phyloP scores from a whole-genome alignment of 176 grass and related monocot genomes.

The Carex myosuroides region DNA sequence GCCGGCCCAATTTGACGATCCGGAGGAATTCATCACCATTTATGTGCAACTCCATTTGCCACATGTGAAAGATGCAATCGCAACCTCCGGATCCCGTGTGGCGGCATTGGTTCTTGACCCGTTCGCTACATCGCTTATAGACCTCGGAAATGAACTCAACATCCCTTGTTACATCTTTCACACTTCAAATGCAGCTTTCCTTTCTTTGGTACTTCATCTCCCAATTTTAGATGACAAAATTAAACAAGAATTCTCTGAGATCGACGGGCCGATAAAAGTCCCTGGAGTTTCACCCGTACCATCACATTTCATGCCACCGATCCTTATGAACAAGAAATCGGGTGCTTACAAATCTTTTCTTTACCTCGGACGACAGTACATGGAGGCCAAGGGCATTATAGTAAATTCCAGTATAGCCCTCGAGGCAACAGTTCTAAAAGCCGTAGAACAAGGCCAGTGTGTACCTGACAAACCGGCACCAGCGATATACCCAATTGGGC shows the following conservation, averaged over 20 bases:
- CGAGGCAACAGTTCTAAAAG: conserved; percentile 21
- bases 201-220: conserved; percentile 40
- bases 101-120: conserved; percentile 43
- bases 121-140: conserved; percentile 42
- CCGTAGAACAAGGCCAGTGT: conserved; percentile 1
- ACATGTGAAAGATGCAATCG: conserved; percentile 24
- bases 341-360: conserved; percentile 29
- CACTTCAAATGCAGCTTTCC: conserved; percentile 9
- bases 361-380: conserved; percentile 1
- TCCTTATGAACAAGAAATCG: conserved; percentile 27
- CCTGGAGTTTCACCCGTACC: conserved; percentile 42
- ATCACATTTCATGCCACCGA: conserved; percentile 4
- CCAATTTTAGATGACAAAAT: conserved; percentile 29
- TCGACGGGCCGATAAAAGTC: conserved; percentile 23
- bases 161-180: conserved; percentile 53
- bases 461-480: neutral
- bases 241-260: conserved; percentile 16
- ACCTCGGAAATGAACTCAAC: conserved; percentile 19
- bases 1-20: conserved; percentile 12
- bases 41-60: conserved; percentile 35
- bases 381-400: conserved; percentile 30
- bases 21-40: conserved; percentile 45
- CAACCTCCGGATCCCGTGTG: neutral
- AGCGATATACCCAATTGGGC: conserved; percentile 25
- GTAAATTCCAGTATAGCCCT: conserved; percentile 34